Percentiles rank a stretch among this genome's conserved stretches.
Evolutionary conservation across 495 filamentous ascomycete species (phyloP).

Genomic region (Penicillium cataractarum): DNA sequence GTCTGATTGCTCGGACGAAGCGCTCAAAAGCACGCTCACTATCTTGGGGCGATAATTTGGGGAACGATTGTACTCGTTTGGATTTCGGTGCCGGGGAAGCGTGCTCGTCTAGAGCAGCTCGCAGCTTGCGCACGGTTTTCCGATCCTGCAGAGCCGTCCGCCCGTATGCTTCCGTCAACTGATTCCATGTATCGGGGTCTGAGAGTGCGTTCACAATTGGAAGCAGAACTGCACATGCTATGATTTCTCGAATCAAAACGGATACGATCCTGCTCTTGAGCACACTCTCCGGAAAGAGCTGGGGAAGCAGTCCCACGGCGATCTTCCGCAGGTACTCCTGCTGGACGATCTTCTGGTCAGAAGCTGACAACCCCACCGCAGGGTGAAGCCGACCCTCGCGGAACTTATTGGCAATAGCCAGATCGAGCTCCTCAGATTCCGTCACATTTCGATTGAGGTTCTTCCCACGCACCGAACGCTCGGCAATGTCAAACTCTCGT

Average conservation of each 20-base stretch:
- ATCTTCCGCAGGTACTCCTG: conserved; percentile 83
- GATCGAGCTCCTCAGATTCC: conserved; percentile 92
- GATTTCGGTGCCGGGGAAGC: conserved; percentile 78
- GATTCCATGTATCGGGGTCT: conserved; percentile 97
- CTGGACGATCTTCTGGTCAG: conserved; percentile 79
- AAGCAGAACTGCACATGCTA: conserved; percentile 55
- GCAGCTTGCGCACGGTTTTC: conserved; percentile 90
- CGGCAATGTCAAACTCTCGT: conserved; percentile 87
- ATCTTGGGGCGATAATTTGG: conserved; percentile 68
- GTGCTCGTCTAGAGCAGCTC: conserved; percentile 93
- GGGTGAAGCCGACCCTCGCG: conserved; percentile 86
- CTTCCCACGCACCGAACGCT: conserved; percentile 81
- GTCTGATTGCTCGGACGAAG: conserved; percentile 87
- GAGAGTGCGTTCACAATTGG: conserved; percentile 48
- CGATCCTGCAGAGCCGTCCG: conserved; percentile 89
- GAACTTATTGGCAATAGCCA: conserved; percentile 93
- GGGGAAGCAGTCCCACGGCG: conserved; percentile 70
- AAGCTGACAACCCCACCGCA: conserved; percentile 79
- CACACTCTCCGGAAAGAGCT: conserved; percentile 71
- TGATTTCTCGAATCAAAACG: conserved; percentile 81
- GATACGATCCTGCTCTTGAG: conserved; percentile 77
- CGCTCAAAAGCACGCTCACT: conserved; percentile 92
- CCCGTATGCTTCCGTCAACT: conserved; percentile 88
- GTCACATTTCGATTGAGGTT: conserved; percentile 88
- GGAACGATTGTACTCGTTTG: conserved; percentile 64